A percentile compares a stretch with the other conserved stretches of the same genome.
phyloP scores from a whole-genome alignment of 2,329 filamentous ascomycete species.

The Fusarium tanahbumbuense region DNA sequence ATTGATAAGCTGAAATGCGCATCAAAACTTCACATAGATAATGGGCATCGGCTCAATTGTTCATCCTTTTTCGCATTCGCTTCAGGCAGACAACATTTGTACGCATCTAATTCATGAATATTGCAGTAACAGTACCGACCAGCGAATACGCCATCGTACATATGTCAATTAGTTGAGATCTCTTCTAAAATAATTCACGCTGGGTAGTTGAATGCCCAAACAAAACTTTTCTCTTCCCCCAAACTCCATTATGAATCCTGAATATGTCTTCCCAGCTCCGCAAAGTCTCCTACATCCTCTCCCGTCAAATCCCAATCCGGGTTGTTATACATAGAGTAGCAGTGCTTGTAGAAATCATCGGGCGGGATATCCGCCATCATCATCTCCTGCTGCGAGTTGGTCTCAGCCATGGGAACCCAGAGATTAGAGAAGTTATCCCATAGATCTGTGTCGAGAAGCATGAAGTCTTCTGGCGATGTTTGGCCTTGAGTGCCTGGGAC shows the following conservation, averaged over 20 bases:
- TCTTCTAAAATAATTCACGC: not conserved
- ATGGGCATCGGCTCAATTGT: not conserved
- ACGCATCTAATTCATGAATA: not conserved
- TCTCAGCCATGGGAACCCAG: conserved; percentile 39
- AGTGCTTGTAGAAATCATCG: conserved; percentile 46
- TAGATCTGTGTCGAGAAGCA: conserved; percentile 42
- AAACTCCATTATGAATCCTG: conserved; percentile 38
- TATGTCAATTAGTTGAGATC: not conserved
- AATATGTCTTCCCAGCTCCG: conserved; percentile 44
- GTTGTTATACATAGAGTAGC: conserved; percentile 47
- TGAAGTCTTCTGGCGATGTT: conserved; percentile 38
- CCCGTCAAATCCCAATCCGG: conserved; percentile 46
- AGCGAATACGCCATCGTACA: not conserved
- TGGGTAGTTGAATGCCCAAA: conserved; percentile 24
- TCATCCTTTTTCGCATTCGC: not conserved
- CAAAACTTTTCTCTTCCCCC: conserved; percentile 7
- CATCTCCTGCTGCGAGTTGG: conserved; percentile 38
- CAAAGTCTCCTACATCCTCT: conserved; percentile 46
- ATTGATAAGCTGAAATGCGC: conserved; percentile 6
- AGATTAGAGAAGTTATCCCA: conserved; percentile 47
- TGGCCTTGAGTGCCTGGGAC: conserved; percentile 11
- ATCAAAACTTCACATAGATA: not conserved
- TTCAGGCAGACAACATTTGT: not conserved
- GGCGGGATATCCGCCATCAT: conserved; percentile 42
- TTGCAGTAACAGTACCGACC: not conserved